These are phyloP conservation scores for Trifolium subterraneum DNA, from an alignment of 306 rosid genomes.

Conservation along the genomic window DNA sequence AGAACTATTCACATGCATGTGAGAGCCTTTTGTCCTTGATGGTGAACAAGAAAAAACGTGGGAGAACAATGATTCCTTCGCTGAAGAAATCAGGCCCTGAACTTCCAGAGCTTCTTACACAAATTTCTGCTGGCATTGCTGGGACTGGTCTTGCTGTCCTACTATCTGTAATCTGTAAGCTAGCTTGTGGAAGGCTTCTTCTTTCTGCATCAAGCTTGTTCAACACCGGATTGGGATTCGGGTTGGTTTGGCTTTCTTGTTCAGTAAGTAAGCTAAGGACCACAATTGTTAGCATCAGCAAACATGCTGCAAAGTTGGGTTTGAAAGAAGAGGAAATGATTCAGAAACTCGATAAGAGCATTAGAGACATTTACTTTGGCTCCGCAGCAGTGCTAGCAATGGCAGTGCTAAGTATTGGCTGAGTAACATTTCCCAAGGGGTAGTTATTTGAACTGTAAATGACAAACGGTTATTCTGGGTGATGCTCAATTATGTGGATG, in stretches of 20 bases:
- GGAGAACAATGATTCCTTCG: constrained; percentile 54
- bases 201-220: constrained; percentile 63
- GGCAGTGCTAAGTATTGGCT: constrained; percentile 69
- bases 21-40: constrained; percentile 82
- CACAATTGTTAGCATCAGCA: constrained; percentile 57
- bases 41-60: constrained; percentile 53
- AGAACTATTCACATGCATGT: constrained; percentile 71
- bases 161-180: constrained; percentile 60
- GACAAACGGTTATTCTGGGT: too few relatives aligned
- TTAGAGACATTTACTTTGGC: constrained; percentile 64
- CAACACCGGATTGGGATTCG: constrained; percentile 68
- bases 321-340: constrained; percentile 67
- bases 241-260: constrained; percentile 85
- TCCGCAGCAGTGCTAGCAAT: constrained; percentile 68
- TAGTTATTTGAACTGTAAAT: constrained; percentile 32
- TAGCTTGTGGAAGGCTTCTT: constrained; percentile 65
- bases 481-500: constrained; percentile 19
- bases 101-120: constrained; percentile 77
- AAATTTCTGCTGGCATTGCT: constrained; percentile 75
- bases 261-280: constrained; percentile 68
- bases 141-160: constrained; percentile 87
- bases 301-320: constrained; percentile 59
- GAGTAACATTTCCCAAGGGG: constrained; percentile 45
- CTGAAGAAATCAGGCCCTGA: constrained; percentile 80
- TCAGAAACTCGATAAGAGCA: constrained; percentile 61